phyloP scores from a whole-genome alignment of 2,329 filamentous ascomycete genomes.

The Colletotrichum phormii region DNA sequence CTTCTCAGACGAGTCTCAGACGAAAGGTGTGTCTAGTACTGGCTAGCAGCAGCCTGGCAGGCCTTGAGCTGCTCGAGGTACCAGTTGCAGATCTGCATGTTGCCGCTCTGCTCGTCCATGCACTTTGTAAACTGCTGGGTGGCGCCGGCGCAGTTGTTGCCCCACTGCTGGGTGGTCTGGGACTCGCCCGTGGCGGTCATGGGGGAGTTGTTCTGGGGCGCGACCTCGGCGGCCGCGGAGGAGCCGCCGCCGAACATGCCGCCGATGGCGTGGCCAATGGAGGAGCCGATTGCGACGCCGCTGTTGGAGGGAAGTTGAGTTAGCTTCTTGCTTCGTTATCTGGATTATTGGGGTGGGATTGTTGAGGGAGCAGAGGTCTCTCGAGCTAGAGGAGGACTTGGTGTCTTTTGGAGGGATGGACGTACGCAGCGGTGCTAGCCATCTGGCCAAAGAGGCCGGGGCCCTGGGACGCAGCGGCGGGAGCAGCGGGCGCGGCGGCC shows the following conservation, averaged over 20 bases:
- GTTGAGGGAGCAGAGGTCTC: neutral
- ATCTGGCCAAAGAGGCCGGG: constrained; percentile 95
- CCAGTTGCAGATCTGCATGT: constrained; percentile 97
- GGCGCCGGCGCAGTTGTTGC: constrained; percentile 80
- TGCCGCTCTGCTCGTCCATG: constrained; percentile 94
- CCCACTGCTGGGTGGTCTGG: constrained; percentile 56
- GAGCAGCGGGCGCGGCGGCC: constrained; percentile 57
- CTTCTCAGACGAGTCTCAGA: neutral
- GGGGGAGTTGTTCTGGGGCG: constrained; percentile 53
- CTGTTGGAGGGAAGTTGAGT: constrained; percentile 57
- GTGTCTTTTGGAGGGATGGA: constrained; percentile 42
- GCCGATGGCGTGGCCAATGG: constrained; percentile 94
- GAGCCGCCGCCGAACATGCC: constrained; percentile 85
- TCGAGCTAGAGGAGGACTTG: neutral
- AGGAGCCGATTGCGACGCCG: constrained; percentile 95
- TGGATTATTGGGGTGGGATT: constrained; percentile 4
- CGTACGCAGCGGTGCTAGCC: constrained; percentile 97
- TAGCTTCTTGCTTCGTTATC: neutral
- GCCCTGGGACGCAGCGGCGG: constrained; percentile 69
- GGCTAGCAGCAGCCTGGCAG: constrained; percentile 81
- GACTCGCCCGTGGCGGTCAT: constrained; percentile 62
- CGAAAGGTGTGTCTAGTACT: constrained; percentile 63
- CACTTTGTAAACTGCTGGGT: constrained; percentile 91
- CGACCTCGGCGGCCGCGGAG: constrained; percentile 57
- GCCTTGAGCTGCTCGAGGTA: constrained; percentile 97